Conservation (phyloP, 163 green algal species). For the Chlamydomonas reinhardtii region DNA sequence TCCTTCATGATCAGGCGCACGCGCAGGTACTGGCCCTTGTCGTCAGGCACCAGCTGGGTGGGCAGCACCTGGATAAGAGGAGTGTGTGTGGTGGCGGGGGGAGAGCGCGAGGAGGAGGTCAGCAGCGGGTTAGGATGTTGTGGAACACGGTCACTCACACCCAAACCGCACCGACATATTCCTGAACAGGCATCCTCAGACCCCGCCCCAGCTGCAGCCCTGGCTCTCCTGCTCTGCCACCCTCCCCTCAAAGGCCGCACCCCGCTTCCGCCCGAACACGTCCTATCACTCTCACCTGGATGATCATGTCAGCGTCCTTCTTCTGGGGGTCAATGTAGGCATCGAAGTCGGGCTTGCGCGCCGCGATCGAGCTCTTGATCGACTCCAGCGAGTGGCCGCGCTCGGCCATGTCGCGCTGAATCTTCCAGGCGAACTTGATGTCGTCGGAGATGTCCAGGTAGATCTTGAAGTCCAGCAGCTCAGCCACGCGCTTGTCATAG, state of each 20-base stretch:
- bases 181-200: too few species aligned
- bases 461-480: slow-evolving; percentile 98
- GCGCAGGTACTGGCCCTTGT: slow-evolving; percentile 98
- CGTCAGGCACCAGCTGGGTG: slow-evolving; percentile 98
- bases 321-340: slow-evolving; percentile 99
- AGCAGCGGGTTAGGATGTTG: neutral
- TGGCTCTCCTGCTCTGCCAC: too few species aligned
- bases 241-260: too few species aligned
- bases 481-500: slow-evolving; percentile 95
- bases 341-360: slow-evolving; percentile 99
- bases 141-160: too few species aligned
- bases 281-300: slow-evolving; percentile 87
- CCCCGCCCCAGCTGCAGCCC: too few species aligned
- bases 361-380: slow-evolving; percentile 98
- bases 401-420: slow-evolving; percentile 95
- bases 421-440: slow-evolving; percentile 99
- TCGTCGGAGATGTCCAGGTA: slow-evolving; percentile 99
- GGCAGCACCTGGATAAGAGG: slow-evolving; percentile 98
- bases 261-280: too few species aligned
- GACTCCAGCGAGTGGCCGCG: slow-evolving; percentile 89
- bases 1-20: slow-evolving; percentile 99
- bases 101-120: neutral
- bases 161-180: too few species aligned
- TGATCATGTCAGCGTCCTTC: slow-evolving; percentile 97
- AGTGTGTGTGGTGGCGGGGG: too few species aligned